Evolutionary conservation across 805 yeast genomes (phyloP).

Genomic region (Ogataea zsoltii): DNA sequence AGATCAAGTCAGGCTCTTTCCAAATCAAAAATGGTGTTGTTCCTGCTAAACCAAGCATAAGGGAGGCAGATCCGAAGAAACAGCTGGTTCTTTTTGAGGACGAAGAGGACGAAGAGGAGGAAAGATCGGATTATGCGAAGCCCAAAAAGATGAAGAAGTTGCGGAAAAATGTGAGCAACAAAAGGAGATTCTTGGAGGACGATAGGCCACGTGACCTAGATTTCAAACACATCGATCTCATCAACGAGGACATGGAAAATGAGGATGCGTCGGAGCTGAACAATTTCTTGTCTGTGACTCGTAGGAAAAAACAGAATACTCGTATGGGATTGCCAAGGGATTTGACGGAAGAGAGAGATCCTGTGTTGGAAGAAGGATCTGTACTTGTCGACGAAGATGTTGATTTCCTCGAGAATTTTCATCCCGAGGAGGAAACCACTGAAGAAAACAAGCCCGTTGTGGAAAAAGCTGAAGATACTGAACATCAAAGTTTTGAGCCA

Average conservation of each 20-base stretch:
- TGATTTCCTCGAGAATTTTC: slow-evolving; percentile 35
- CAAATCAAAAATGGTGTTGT: slow-evolving; percentile 25
- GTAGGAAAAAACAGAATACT: slow-evolving; percentile 27
- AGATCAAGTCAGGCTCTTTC: slow-evolving; percentile 24
- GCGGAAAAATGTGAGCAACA: slow-evolving; percentile 14
- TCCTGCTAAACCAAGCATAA: slow-evolving; percentile 1
- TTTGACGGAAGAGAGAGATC: slow-evolving; percentile 1
- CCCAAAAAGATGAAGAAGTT: slow-evolving; percentile 27
- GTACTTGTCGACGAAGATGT: slow-evolving; percentile 36
- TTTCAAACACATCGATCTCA: slow-evolving; percentile 30
- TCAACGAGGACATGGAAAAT: slow-evolving; percentile 27
- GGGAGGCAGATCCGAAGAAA: slow-evolving; percentile 11
- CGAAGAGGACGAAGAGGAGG: slow-evolving; percentile 15
- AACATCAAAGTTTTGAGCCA: no score
- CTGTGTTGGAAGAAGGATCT: slow-evolving; percentile 16
- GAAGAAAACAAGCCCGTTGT: no score
- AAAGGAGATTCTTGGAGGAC: slow-evolving; percentile 21
- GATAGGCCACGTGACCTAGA: slow-evolving; percentile 21
- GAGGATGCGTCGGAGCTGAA: slow-evolving; percentile 30
- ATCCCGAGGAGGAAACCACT: slow-evolving; percentile 22
- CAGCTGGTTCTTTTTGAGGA: slow-evolving; percentile 16
- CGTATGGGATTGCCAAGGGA: slow-evolving; percentile 2
- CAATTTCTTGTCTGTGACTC: slow-evolving; percentile 30
- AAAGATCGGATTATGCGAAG: slow-evolving; percentile 16
- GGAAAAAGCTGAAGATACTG: no score